phyloP scores from a whole-genome alignment of 345 rosid species.

The Zanthoxylum bungeanum region DNA sequence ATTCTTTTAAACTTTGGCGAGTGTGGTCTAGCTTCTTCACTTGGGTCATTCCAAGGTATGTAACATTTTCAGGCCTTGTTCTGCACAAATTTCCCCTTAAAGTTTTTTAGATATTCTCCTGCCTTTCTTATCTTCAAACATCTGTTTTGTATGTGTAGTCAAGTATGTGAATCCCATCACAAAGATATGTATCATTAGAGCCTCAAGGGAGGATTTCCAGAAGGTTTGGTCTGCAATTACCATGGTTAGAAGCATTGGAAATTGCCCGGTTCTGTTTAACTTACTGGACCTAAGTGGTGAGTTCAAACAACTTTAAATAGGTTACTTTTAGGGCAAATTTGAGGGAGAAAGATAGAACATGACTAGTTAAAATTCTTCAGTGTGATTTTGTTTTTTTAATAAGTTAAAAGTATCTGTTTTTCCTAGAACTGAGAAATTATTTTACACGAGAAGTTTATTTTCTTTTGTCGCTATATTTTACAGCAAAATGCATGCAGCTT shows the following conservation, averaged over 20 bases:
- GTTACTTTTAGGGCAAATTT: background rate
- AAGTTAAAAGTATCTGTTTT: background rate
- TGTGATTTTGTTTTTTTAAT: background rate
- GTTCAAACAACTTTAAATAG: conserved; percentile 14
- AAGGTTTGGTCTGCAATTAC: conserved; percentile 78
- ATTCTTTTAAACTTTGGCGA: conserved; percentile 73
- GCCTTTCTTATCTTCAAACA: background rate
- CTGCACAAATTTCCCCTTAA: background rate
- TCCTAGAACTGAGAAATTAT: background rate
- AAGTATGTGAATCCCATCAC: conserved; percentile 76
- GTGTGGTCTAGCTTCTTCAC: conserved; percentile 67
- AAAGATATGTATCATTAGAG: conserved; percentile 62
- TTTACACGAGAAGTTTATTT: background rate
- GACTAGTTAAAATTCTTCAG: background rate
- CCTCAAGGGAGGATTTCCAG: conserved; percentile 67
- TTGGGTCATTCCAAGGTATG: conserved; percentile 61
- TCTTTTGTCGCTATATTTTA: background rate
- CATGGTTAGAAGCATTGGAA: conserved; percentile 58
- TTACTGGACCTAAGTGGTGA: conserved; percentile 67
- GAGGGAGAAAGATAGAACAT: background rate
- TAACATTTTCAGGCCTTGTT: background rate
- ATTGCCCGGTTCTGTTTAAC: conserved; percentile 63
- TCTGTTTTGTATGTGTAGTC: conserved; percentile 32
- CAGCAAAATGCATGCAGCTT: background rate
- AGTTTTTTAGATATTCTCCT: background rate